Evolutionary conservation across 2,329 filamentous ascomycete genomes (phyloP), one percentile per base, ranked within the genome.

Genomic region (Cladosporium sp.): DNA sequence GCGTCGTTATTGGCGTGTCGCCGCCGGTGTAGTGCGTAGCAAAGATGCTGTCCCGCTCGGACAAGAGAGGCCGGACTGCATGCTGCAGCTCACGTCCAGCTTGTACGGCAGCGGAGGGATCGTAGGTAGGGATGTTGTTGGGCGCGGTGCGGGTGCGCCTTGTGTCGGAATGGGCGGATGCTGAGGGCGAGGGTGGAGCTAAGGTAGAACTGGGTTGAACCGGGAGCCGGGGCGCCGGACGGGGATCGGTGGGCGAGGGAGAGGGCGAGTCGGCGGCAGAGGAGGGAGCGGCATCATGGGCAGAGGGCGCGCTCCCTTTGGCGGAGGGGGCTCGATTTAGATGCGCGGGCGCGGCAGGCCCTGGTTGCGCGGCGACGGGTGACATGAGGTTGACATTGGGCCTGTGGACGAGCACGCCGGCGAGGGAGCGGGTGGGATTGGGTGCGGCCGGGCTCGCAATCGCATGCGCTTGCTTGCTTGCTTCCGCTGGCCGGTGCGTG

Each of bases 1-100:
- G 70, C 55, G 63, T 68, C 54, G 66, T 61, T 52, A 63, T 65
- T 58, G 76, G 74, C 61, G 70, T 77, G 56, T 77, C 76, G 50
- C 76, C 74, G 54, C 73, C 71, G 1, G 77, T 68, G 65, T 83
- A 84, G 58, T 80, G 79, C 33, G 80, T 83, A 49, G 81, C 80
- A 62, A 83, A 83, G 64, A 84, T 83, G 67, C 77, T 81, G 66
- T 84, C 81, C 61, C 81, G 71, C 66, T 84, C 81, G 22, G 79
- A 80, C 57, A 83, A 70, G 68, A 79, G 79, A 44, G 79, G 78
- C 31, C 63, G 65, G 56, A 72, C 68, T 43, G 58, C 65, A 68
- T 68, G 54, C 38, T 64, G 62, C 28, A 61, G 43, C 10, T 51
- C 35, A 19, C 51, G 43, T 19, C 44, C 51, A 49, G 51, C 45